Base-by-base conservation (phyloP, 495 filamentous ascomycete species). In the Jackrogersella minutella region DNA sequence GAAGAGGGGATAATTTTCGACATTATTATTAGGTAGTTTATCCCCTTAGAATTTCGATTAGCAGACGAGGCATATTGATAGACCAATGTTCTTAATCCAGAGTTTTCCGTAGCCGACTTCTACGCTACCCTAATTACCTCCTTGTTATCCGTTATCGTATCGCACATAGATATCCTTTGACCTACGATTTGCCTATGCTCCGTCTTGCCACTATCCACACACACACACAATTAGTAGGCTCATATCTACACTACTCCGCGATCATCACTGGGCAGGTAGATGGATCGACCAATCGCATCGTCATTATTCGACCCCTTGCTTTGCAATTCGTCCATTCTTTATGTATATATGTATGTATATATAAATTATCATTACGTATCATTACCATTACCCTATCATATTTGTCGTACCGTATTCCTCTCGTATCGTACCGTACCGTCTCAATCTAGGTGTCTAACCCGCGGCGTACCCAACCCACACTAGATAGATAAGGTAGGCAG, bases 341-440 rank as follows among this genome's bases (percentile, higher is more conserved):
- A 7, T 30, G 7, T 30, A 30, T 3, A 7, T 30, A 7, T 30
- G 7, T 30, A 30, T 3, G 26, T 30, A 7, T 46, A 49, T 58
- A 5, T 49, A 30, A 34, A 58, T 46, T 60, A 60, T 52, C 46
- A 24, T 31, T 61, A 52, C 22, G 30, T 34, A 17, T 33, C 43
- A 41, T 50, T 39, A 39, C 26, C 26, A 30, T 30, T 30, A 30
- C 26, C 26, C 26, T 30, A 30, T 30, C 26, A 7, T 30, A 30
- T 30, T 30, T 30, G n/a, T n/a, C n/a, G n/a, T n/a, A n/a, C n/a
- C n/a, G n/a, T n/a, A n/a, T n/a, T n/a, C n/a, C n/a, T n/a, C 5
- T 41, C 14, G 30, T 34, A 36, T 13, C 26, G 26, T 30, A 3
- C 7, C 3, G 26, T 7, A 3, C 26, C 26, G 26, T 30, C 26